Evolutionary conservation across 768 basidiomycete species (phyloP), one percentile per base, ranked within the genome.

Genomic region (Amanita phalloides): DNA sequence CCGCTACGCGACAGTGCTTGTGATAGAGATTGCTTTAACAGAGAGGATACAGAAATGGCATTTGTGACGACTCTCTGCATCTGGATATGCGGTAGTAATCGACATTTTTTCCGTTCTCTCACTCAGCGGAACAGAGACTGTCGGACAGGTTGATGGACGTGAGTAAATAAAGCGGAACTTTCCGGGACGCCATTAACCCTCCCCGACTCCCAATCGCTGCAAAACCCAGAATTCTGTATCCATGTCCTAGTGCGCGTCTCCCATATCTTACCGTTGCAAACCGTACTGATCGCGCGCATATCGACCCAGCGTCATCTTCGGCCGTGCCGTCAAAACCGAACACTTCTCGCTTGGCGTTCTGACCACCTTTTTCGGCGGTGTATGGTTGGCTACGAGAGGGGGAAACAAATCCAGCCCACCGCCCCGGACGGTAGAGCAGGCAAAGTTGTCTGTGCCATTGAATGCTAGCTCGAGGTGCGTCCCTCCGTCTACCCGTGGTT

Each of bases 311-410:
- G 71, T 76, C 55, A 83, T 91, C 61, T 63, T 88, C 56, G 89
- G 89, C 65, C 86, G 88, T 57, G 77, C 76, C 63, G 74, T 91
- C 61, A 87, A 85, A 73, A 84, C 81, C 63, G 86, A 90, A 71
- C 81, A 87, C 72, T 76, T 91, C 57, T 77, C 82, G 20, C 74
- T 90, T 51, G 81, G 77, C 50, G 80, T 82, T 36, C 76, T 91
- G 52, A 68, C 73, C 44, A 67, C 70, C 48, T 70, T 78, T 46
- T 79, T 79, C 53, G 77, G 78, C 51, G 66, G 75, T 51, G 73
- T 76, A 35, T 72, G 72, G 57, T 73, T 75, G 48, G 71, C 79
- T 37, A 71, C 73, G 51, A 71, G 77, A 45, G 77, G 77, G 42
- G 77, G 77, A 44, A 81, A 75, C 65, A 78, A 61, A 66, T 72